phyloP scores from a whole-genome alignment of 805 yeast genomes.

The Metschnikowia henanensis region DNA sequence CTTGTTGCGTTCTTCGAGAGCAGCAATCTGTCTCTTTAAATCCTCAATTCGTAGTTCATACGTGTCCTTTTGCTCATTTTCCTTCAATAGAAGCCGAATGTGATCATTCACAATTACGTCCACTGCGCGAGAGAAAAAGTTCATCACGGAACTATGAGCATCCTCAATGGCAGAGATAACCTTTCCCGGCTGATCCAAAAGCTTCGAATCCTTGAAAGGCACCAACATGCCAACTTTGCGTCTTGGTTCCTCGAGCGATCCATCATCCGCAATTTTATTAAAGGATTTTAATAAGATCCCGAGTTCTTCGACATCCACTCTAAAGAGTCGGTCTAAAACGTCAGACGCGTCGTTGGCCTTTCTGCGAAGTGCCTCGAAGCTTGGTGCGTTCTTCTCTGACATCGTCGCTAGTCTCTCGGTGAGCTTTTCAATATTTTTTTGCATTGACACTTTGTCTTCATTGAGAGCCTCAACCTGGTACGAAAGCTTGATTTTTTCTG shows the following conservation, averaged over 20 bases:
- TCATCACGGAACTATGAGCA: slow-evolving; percentile 46
- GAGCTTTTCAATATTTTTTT: slow-evolving; percentile 36
- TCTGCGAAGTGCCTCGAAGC: slow-evolving; percentile 9
- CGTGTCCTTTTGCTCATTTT: slow-evolving; percentile 22
- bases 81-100: slow-evolving; percentile 39
- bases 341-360: slow-evolving; percentile 1
- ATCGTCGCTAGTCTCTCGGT: slow-evolving; percentile 32
- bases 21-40: slow-evolving; percentile 19
- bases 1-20: slow-evolving; percentile 26
- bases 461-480: slow-evolving; percentile 39
- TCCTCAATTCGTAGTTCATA: slow-evolving; percentile 20
- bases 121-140: slow-evolving; percentile 60
- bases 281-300: slow-evolving; percentile 51
- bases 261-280: slow-evolving; percentile 55
- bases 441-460: slow-evolving; percentile 38
- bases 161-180: slow-evolving; percentile 19
- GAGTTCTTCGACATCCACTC: slow-evolving; percentile 45
- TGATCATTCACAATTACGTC: slow-evolving; percentile 60
- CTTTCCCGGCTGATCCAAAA: slow-evolving; percentile 5
- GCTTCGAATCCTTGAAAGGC: slow-evolving; percentile 18
- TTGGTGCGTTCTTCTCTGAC: slow-evolving; percentile 21
- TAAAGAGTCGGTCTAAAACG: slow-evolving; percentile 39
- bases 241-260: slow-evolving; percentile 59
- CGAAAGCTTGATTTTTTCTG: slow-evolving; percentile 45
- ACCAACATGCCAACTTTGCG: slow-evolving; percentile 46